Percentiles rank a stretch among this genome's conserved stretches.
Conservation (phyloP, 2,329 filamentous ascomycete genomes). For the Emergomyces pasteurianus region DNA sequence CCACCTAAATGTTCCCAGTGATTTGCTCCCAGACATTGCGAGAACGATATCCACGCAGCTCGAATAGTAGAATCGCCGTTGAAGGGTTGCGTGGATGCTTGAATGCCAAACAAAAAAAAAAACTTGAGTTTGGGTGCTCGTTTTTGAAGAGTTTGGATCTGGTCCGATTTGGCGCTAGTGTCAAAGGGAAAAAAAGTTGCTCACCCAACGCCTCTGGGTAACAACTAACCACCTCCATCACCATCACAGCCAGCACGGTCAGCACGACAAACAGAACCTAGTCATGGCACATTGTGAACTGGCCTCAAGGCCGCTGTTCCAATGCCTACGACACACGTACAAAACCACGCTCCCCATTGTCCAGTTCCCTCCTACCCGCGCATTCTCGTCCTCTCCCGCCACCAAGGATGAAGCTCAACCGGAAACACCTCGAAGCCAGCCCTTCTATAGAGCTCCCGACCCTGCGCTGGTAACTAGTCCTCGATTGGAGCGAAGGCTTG, state of each 20-base stretch:
- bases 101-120: neutral
- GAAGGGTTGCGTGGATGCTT: neutral
- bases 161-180: constrained; percentile 12
- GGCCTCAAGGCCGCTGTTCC: constrained; percentile 31
- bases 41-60: constrained; percentile 1
- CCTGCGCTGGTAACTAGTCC: constrained; percentile 56
- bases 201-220: constrained; percentile 6
- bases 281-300: constrained; percentile 32
- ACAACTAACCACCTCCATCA: constrained; percentile 9
- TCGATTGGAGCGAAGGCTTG: constrained; percentile 54
- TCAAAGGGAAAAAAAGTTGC: constrained; percentile 8
- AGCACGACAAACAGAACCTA: constrained; percentile 4
- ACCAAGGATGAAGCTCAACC: constrained; percentile 33
- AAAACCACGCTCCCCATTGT: constrained; percentile 20
- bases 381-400: constrained; percentile 37
- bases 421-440: constrained; percentile 24
- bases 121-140: neutral
- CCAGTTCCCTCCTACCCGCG: constrained; percentile 30
- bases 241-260: constrained; percentile 8
- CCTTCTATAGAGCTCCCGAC: constrained; percentile 39
- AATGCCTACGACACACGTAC: constrained; percentile 30
- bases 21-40: constrained; percentile 27
- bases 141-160: constrained; percentile 5
- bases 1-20: constrained; percentile 26
- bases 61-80: neutral